Evolutionary conservation across 2,329 filamentous ascomycete species (phyloP).

Genomic region (Phyllachora maydis): DNA sequence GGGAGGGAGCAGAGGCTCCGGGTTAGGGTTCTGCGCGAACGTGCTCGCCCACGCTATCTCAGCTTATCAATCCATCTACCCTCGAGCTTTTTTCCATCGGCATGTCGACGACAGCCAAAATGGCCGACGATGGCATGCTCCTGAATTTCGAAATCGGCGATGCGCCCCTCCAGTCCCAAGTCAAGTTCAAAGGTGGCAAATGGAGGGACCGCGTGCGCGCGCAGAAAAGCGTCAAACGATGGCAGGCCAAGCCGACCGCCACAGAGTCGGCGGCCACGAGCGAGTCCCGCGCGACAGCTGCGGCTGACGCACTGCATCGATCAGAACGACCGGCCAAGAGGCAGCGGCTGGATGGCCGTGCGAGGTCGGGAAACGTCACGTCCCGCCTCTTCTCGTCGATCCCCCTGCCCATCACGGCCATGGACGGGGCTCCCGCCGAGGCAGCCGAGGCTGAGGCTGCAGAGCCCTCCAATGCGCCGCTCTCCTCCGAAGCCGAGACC

Average conservation of each 20-base stretch:
- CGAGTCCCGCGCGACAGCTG: conserved; percentile 2
- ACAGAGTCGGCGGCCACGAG: conserved; percentile 10
- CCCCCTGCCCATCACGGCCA: conserved; percentile 46
- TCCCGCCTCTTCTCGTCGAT: conserved; percentile 90
- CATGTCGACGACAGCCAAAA: conserved; percentile 17
- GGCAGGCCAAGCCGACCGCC: conserved; percentile 8
- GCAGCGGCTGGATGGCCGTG: conserved; percentile 9
- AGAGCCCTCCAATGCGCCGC: conserved; percentile 75
- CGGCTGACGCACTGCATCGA: too few relatives aligned
- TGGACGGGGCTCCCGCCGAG: conserved; percentile 24
- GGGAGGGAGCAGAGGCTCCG: too few relatives aligned
- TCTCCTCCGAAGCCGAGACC: conserved; percentile 63
- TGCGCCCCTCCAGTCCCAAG: conserved; percentile 36
- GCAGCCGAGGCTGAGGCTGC: conserved; percentile 31
- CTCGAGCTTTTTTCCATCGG: background rate
- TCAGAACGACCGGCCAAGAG: conserved; percentile 9
- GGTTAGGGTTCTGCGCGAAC: too few relatives aligned
- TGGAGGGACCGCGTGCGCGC: conserved; percentile 81
- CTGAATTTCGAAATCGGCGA: conserved; percentile 75
- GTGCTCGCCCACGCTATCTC: too few relatives aligned
- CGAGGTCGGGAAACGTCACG: conserved; percentile 30
- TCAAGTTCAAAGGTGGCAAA: conserved; percentile 67
- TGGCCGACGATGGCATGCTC: conserved; percentile 91
- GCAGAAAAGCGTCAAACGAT: conserved; percentile 33
- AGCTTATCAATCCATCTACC: too few relatives aligned